Base-by-base conservation (phyloP, 257 asterid species). In the Solanum ossicruentum region DNA sequence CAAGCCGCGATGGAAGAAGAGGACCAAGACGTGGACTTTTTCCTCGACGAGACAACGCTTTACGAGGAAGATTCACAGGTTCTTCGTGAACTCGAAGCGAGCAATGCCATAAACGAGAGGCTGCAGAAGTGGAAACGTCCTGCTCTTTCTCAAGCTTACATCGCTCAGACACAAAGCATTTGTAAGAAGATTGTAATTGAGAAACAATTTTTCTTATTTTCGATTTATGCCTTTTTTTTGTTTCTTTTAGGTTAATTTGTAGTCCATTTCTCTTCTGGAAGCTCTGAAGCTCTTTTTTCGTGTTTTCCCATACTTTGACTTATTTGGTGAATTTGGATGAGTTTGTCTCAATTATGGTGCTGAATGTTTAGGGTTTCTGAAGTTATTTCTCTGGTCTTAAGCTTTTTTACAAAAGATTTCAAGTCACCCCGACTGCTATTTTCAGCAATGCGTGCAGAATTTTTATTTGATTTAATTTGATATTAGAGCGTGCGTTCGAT, bases 41-140 rank as follows among this genome's bases (percentile, higher is more conserved):
- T 93, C 89, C 89, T 93, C 84, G 98, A 95, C 79, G 98, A 97
- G 91, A 91, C 95, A 89, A 91, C 93, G 82, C 93, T 96, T 57
- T 86, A 75, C 88, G 97, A 97, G 86, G 95, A 94, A 77, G 94
- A 93, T 80, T 73, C 91, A 21, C 94, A 89, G 72, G 85, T 86
- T 20, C 89, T 90, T 52, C 91, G 90, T 36, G 92, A 90, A 21
- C 72, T 86, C 66, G 92, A 90, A 78, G 92, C 85, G 88, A 91
- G 90, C 85, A 86, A 94, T 49, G 88, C 93, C 17, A 83, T 94
- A 12, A 89, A 96, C 8, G 91, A 87, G 41, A 93, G 97, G 28
- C 93, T 95, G 39, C 84, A 87, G 65, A 97, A 94, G 88, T 97
- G 97, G 98, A 93, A 90, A 87, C 97, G 98, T 8, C 98, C 98